These are phyloP conservation scores for Cystofilobasidium ferigula DNA, from an alignment of 768 basidiomycete species.

Conservation along the genomic window DNA sequence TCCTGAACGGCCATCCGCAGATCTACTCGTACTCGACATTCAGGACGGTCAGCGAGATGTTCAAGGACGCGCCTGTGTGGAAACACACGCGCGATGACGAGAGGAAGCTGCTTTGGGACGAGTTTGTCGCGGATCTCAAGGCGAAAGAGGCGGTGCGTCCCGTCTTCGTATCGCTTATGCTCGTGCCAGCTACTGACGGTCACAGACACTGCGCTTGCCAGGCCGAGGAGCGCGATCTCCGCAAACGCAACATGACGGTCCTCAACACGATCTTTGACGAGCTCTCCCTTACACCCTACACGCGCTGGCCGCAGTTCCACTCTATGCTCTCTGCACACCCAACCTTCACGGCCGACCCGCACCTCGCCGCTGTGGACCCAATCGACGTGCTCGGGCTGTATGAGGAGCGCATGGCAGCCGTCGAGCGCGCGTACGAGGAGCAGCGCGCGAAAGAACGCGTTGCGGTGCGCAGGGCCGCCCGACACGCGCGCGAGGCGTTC, in stretches of 20 bases:
- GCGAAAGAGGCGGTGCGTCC: slow-evolving; percentile 60
- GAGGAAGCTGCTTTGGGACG: slow-evolving; percentile 76
- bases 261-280: slow-evolving; percentile 74
- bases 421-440: slow-evolving; percentile 85
- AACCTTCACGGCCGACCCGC: slow-evolving; percentile 48
- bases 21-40: slow-evolving; percentile 90
- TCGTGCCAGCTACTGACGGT: slow-evolving; percentile 6
- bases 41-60: slow-evolving; percentile 72
- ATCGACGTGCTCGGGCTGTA: slow-evolving; percentile 86
- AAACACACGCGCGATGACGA: slow-evolving; percentile 69
- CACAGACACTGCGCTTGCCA: slow-evolving; percentile 29
- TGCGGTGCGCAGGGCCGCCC: slow-evolving; percentile 68
- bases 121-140: slow-evolving; percentile 75
- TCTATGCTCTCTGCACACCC: background rate
- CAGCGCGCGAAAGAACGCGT: slow-evolving; percentile 66
- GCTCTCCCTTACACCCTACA: slow-evolving; percentile 82
- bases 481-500: slow-evolving; percentile 86
- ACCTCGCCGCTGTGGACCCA: slow-evolving; percentile 71
- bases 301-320: slow-evolving; percentile 52
- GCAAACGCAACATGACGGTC: slow-evolving; percentile 60
- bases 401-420: slow-evolving; percentile 81
- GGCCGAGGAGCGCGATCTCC: slow-evolving; percentile 31
- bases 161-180: background rate
- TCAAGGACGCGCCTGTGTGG: slow-evolving; percentile 83
- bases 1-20: slow-evolving; percentile 74